phyloP scores from a whole-genome alignment of 441 rosid species.

The Aquilaria agallochum region DNA sequence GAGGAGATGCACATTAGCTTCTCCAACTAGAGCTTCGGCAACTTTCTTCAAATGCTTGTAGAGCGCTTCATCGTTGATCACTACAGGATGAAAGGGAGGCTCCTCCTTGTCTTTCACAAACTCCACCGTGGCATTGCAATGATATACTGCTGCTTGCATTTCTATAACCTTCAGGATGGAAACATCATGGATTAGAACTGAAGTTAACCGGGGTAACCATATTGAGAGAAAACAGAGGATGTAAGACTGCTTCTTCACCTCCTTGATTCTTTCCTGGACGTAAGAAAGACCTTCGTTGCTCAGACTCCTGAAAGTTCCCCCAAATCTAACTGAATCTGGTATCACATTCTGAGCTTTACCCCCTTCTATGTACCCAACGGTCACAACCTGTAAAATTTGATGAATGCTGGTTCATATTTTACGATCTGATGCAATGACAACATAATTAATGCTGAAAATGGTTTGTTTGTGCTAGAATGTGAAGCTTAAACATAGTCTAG shows the following conservation, averaged over 20 bases:
- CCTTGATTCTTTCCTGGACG: constrained; percentile 49
- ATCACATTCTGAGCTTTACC: constrained; percentile 55
- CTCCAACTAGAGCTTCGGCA: constrained; percentile 36
- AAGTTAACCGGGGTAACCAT: no score
- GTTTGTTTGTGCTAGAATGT: no score
- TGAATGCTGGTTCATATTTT: not conserved
- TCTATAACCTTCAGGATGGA: constrained; percentile 32
- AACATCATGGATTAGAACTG: not conserved
- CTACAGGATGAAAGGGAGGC: constrained; percentile 31
- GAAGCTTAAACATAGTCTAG: no score
- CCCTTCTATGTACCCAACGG: constrained; percentile 54
- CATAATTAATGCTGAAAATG: no score
- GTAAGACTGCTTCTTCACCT: constrained; percentile 27
- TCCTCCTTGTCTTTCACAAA: constrained; percentile 31
- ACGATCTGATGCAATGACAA: not conserved
- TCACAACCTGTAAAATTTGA: constrained; percentile 38
- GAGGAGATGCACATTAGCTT: constrained; percentile 30
- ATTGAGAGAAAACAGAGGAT: not conserved
- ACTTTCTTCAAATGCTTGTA: constrained; percentile 41
- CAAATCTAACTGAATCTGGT: constrained; percentile 43
- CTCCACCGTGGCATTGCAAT: constrained; percentile 33
- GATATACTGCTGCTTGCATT: constrained; percentile 38
- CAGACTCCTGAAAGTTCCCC: constrained; percentile 61
- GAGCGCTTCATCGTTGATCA: constrained; percentile 29
- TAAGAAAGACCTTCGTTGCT: constrained; percentile 36